These are phyloP conservation scores for Leccinum olivaceopallidum DNA, from an alignment of 768 basidiomycete genomes.

Conservation along the genomic window DNA sequence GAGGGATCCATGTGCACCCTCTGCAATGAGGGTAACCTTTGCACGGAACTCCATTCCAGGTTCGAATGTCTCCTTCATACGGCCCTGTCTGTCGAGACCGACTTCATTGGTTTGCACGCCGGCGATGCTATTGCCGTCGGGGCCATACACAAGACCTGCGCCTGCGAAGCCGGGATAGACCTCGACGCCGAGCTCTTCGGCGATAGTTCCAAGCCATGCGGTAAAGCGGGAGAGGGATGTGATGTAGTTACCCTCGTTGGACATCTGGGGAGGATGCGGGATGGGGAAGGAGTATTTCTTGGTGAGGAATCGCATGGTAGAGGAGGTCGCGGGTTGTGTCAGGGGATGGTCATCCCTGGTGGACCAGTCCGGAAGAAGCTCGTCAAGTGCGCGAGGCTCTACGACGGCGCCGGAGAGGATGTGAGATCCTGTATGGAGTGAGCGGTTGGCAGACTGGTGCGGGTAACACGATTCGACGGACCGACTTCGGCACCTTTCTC, in stretches of 20 bases:
- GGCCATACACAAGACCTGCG: conserved; percentile 73
- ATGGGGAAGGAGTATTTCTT: conserved; percentile 67
- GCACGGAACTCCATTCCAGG: conserved; percentile 96
- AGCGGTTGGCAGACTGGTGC: neutral
- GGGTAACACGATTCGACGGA: conserved; percentile 37
- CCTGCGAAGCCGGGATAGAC: conserved; percentile 97
- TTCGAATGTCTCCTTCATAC: conserved; percentile 86
- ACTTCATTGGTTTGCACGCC: conserved; percentile 95
- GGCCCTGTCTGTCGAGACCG: conserved; percentile 75
- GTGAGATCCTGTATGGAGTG: conserved; percentile 69
- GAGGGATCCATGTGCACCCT: conserved; percentile 93
- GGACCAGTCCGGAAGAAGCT: conserved; percentile 87
- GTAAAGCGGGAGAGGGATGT: conserved; percentile 86
- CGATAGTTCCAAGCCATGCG: conserved; percentile 84
- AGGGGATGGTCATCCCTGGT: conserved; percentile 70
- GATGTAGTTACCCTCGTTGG: conserved; percentile 92
- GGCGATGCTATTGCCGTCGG: conserved; percentile 39
- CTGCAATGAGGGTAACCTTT: conserved; percentile 88
- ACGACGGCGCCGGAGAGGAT: conserved; percentile 95
- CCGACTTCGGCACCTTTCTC: conserved; percentile 96
- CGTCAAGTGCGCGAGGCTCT: conserved; percentile 88
- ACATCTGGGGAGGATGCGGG: conserved; percentile 97
- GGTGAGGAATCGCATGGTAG: conserved; percentile 87
- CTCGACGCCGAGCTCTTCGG: conserved; percentile 88
- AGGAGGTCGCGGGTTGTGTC: conserved; percentile 73